A percentile compares a stretch with the other conserved stretches of the same genome.
These are phyloP conservation scores for Cyclostephanos invisitatus DNA, from an alignment of 108 stramenopile species.

Conservation along the genomic window DNA sequence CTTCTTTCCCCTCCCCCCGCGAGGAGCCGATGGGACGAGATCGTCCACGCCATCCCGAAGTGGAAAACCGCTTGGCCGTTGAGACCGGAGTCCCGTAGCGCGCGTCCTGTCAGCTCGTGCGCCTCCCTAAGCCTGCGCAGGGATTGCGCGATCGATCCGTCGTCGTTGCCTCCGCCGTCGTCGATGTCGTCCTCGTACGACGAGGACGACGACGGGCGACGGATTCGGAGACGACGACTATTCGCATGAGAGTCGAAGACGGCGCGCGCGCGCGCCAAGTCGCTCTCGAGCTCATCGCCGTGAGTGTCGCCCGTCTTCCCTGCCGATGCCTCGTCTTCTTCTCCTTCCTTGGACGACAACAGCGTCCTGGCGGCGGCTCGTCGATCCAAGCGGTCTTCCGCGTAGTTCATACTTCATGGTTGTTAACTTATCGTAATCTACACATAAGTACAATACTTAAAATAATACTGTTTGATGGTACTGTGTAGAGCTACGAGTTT, in stretches of 20 bases:
- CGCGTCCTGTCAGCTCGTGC: slow-evolving; percentile 50
- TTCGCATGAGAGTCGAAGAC: background rate
- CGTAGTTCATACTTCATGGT: slow-evolving; percentile 58
- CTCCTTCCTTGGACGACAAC: background rate
- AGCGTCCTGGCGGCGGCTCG: slow-evolving; percentile 30
- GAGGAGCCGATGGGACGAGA: slow-evolving; percentile 11
- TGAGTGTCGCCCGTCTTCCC: background rate
- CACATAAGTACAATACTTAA: too few relatives aligned
- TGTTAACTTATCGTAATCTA: too few relatives aligned
- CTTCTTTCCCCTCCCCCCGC: slow-evolving; percentile 2
- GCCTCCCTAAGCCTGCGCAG: slow-evolving; percentile 23
- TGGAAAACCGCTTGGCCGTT: slow-evolving; percentile 56
- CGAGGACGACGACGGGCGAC: background rate
- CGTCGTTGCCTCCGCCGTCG: background rate
- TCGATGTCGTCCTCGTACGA: background rate
- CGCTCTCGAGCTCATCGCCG: slow-evolving; percentile 14
- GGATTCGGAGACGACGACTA: background rate
- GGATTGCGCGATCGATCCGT: background rate
- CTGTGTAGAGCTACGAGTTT: too few relatives aligned
- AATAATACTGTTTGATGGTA: too few relatives aligned
- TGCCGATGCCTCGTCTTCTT: slow-evolving; percentile 6
- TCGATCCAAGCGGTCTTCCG: slow-evolving; percentile 63
- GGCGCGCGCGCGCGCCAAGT: slow-evolving; percentile 29
- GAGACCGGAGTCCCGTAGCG: slow-evolving; percentile 55
- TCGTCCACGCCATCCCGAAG: slow-evolving; percentile 57